Conservation (phyloP, 176 grass and related monocot species). For the Oryza australiensis region DNA sequence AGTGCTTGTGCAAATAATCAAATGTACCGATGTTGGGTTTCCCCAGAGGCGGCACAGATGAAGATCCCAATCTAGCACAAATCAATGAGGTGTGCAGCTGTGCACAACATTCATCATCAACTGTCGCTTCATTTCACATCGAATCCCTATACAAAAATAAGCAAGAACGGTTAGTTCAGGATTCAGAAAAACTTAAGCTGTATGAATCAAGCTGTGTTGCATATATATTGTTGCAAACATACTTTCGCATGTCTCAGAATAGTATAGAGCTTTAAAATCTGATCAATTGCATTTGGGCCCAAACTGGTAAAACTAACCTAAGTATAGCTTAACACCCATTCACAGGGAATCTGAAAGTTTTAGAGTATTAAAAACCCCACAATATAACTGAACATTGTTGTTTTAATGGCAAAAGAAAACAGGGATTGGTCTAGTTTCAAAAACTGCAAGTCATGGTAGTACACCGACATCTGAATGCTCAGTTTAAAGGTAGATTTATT, state of each 20-base stretch:
- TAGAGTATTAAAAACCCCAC: conserved; percentile 2
- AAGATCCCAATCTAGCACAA: conserved; percentile 20
- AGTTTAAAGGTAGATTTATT: background rate
- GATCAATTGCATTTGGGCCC: background rate
- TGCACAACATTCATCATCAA: conserved; percentile 29
- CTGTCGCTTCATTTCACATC: conserved; percentile 10
- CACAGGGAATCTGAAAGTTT: conserved; percentile 4
- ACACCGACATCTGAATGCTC: background rate
- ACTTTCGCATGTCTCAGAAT: conserved; percentile 18
- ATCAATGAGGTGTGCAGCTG: conserved; percentile 23
- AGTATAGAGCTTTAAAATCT: background rate
- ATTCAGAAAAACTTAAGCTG: background rate
- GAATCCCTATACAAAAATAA: background rate
- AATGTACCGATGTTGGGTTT: no score
- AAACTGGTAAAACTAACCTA: background rate
- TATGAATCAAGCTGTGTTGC: conserved; percentile 16
- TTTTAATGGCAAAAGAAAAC: background rate
- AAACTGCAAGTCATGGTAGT: background rate
- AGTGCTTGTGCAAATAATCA: no score
- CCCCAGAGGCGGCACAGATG: no score
- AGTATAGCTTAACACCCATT: conserved; percentile 13
- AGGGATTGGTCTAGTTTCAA: background rate
- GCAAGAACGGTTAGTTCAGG: conserved; percentile 16
- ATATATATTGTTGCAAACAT: background rate
- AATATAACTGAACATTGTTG: background rate